Evolutionary conservation across 495 filamentous ascomycete species (phyloP).

Genomic region (Bacidia gigantensis): DNA sequence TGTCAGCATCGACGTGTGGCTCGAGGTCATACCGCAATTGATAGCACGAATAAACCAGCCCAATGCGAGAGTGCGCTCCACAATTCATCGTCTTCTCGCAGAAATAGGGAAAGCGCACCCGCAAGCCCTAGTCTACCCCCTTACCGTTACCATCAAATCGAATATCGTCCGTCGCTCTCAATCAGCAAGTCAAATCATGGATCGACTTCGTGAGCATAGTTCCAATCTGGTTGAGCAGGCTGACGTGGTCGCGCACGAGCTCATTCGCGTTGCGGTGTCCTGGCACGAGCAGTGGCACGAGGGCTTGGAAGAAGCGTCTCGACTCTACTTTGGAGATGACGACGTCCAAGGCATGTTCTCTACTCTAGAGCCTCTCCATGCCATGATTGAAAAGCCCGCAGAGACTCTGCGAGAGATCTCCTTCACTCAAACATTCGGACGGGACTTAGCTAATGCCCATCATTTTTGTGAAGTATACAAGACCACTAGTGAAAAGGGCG

Average conservation of each 20-base stretch:
- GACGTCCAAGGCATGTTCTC: conserved; percentile 96
- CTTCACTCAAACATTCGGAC: conserved; percentile 93
- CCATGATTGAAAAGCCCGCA: conserved; percentile 76
- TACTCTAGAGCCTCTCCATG: conserved; percentile 78
- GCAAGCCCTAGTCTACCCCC: conserved; percentile 97
- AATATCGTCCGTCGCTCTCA: conserved; percentile 63
- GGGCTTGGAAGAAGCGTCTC: conserved; percentile 91
- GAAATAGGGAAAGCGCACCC: conserved; percentile 91
- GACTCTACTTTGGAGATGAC: conserved; percentile 82
- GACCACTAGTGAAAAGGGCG: conserved; percentile 71
- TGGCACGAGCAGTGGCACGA: conserved; percentile 99
- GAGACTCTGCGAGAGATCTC: conserved; percentile 91
- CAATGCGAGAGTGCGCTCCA: conserved; percentile 66
- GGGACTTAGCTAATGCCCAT: conserved; percentile 83
- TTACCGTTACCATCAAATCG: conserved; percentile 97
- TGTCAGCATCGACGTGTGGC: conserved; percentile 94
- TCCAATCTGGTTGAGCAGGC: conserved; percentile 90
- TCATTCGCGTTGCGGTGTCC: conserved; percentile 89
- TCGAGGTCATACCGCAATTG: conserved; percentile 92
- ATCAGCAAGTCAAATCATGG: conserved; percentile 86
- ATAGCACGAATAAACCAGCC: conserved; percentile 96
- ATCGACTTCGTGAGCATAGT: conserved; percentile 91
- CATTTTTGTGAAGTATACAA: conserved; percentile 93
- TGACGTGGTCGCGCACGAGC: conserved; percentile 80
- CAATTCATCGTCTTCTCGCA: conserved; percentile 78